These are phyloP conservation scores for Triticum dicoccoides DNA, from an alignment of 176 grass and related monocot species.

Conservation along the genomic window DNA sequence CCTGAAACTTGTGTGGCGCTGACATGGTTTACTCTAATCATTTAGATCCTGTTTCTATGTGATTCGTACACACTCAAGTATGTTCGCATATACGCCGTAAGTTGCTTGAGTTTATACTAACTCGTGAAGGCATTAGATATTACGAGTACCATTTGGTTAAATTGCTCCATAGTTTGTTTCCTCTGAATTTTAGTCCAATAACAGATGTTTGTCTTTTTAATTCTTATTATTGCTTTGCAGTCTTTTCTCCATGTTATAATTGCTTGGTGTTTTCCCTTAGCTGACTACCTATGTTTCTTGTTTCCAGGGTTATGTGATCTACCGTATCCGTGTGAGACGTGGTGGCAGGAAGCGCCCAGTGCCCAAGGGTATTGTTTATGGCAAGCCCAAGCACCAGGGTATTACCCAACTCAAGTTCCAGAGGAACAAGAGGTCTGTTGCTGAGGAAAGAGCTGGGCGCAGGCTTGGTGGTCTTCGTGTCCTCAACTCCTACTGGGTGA, in stretches of 20 bases:
- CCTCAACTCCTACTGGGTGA: constrained; percentile 92
- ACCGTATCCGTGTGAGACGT: constrained; percentile 58
- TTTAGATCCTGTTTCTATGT: neutral
- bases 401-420: constrained; percentile 93
- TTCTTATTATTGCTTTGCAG: neutral
- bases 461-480: constrained; percentile 83
- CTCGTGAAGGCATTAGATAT: no score
- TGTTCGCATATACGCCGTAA: neutral
- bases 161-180: no score
- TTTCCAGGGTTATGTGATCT: constrained; percentile 55
- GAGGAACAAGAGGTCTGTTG: constrained; percentile 92
- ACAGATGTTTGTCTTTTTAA: neutral
- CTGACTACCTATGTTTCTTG: neutral
- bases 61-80: neutral
- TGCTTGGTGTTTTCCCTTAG: neutral
- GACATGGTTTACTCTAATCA: no score
- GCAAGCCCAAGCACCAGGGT: constrained; percentile 94
- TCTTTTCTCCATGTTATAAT: neutral
- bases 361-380: constrained; percentile 81
- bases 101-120: neutral
- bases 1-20: neutral
- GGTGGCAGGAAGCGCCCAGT: constrained; percentile 92
- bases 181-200: no score
- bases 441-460: constrained; percentile 85
- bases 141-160: no score